phyloP scores from a whole-genome alignment of 768 basidiomycete genomes.

The Leccinum longicurvipes region DNA sequence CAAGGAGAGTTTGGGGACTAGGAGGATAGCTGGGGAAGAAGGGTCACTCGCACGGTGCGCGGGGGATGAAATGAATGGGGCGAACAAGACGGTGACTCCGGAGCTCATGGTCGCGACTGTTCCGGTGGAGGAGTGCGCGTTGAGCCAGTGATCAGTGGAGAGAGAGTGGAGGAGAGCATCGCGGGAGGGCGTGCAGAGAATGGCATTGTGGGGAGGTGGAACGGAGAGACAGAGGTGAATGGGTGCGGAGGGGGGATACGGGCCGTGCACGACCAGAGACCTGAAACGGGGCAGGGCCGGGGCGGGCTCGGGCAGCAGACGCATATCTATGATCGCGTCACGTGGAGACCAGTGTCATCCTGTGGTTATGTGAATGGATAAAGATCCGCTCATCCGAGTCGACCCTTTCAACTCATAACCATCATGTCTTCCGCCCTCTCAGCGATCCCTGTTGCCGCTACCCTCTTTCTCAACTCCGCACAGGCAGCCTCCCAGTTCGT shows the following conservation, averaged over 20 bases:
- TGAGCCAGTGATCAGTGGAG: slow-evolving; percentile 46
- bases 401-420: background rate
- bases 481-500: slow-evolving; percentile 46
- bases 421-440: slow-evolving; percentile 16
- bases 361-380: slow-evolving; percentile 13
- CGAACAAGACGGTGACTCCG: slow-evolving; percentile 55
- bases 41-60: slow-evolving; percentile 7
- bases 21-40: slow-evolving; percentile 55
- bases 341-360: slow-evolving; percentile 20
- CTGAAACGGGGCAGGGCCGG: slow-evolving; percentile 53
- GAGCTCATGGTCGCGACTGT: slow-evolving; percentile 36
- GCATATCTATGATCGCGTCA: slow-evolving; percentile 21
- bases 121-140: slow-evolving; percentile 38
- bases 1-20: slow-evolving; percentile 51
- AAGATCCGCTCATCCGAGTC: slow-evolving; percentile 4
- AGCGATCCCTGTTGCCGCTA: slow-evolving; percentile 9
- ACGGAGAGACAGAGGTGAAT: slow-evolving; percentile 60
- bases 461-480: slow-evolving; percentile 25
- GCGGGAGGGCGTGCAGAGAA: slow-evolving; percentile 57
- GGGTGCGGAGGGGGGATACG: slow-evolving; percentile 65
- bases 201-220: slow-evolving; percentile 31
- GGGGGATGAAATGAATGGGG: slow-evolving; percentile 11
- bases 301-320: slow-evolving; percentile 41
- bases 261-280: slow-evolving; percentile 60
- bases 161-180: slow-evolving; percentile 41